A percentile compares a stretch with the other conserved stretches of the same genome.
These are phyloP conservation scores for Cercospora beticola DNA, from an alignment of 2,329 filamentous ascomycete species.

Conservation along the genomic window DNA sequence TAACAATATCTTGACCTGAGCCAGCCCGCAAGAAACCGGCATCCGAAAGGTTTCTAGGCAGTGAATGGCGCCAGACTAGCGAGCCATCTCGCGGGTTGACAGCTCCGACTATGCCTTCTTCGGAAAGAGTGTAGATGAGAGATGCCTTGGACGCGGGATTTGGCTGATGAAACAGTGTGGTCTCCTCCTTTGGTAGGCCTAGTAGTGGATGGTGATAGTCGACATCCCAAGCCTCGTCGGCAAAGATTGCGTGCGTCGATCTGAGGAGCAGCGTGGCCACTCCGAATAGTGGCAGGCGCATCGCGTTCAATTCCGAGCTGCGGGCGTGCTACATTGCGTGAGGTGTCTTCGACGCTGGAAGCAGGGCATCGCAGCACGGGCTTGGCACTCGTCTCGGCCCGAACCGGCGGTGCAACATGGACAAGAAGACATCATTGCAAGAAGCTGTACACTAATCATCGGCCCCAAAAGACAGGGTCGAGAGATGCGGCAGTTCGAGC, in stretches of 20 bases:
- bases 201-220: constrained; percentile 92
- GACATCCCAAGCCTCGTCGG: constrained; percentile 85
- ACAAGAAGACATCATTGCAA: not conserved
- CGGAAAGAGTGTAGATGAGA: constrained; percentile 86
- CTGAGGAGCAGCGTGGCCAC: constrained; percentile 48
- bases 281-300: constrained; percentile 29
- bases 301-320: constrained; percentile 9
- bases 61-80: constrained; percentile 80
- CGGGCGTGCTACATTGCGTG: not conserved
- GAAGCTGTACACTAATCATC: not conserved
- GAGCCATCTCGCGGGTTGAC: constrained; percentile 84
- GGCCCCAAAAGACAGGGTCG: not conserved
- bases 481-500: not conserved
- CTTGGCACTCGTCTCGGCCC: not conserved
- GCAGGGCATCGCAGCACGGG: not conserved
- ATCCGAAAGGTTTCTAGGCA: constrained; percentile 49
- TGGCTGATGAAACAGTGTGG: constrained; percentile 94
- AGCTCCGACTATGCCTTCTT: constrained; percentile 78
- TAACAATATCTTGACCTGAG: constrained; percentile 74
- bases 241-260: constrained; percentile 68
- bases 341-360: not conserved
- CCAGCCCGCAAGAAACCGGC: constrained; percentile 63
- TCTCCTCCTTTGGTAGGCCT: constrained; percentile 75
- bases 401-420: not conserved
- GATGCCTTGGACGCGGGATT: constrained; percentile 78